These are phyloP conservation scores for Peniophora sp. DNA, from an alignment of 1,284 basidiomycete species.

Conservation along the genomic window DNA sequence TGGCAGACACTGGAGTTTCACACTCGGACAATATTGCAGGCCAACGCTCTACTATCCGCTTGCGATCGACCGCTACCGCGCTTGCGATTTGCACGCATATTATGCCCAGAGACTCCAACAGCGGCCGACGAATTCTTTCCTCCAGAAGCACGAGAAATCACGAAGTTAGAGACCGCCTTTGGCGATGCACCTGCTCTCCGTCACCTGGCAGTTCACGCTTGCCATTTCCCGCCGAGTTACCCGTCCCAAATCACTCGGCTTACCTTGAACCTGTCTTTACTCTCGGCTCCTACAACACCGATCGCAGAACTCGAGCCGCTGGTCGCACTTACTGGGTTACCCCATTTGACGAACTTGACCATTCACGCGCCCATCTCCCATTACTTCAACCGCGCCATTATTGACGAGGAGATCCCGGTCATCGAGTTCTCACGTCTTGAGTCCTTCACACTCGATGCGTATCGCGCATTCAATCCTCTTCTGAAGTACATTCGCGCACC, in stretches of 20 bases:
- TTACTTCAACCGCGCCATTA: neutral
- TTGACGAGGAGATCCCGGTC: neutral
- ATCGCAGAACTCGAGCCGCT: neutral
- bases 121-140: too few species aligned
- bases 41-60: constrained; percentile 28
- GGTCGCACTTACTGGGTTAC: constrained; percentile 17
- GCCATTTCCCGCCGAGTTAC: neutral
- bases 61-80: constrained; percentile 15
- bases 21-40: constrained; percentile 26
- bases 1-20: constrained; percentile 38
- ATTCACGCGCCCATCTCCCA: neutral
- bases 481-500: constrained; percentile 36
- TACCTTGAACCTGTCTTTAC: neutral
- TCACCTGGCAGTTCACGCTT: constrained; percentile 13
- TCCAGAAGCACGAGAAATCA: too few species aligned
- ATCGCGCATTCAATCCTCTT: constrained; percentile 33
- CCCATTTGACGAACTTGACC: constrained; percentile 26
- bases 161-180: neutral
- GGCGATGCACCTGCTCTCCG: constrained; percentile 13
- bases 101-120: neutral
- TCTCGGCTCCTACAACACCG: neutral
- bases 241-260: neutral
- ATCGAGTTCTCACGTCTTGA: constrained; percentile 22
- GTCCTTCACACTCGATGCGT: constrained; percentile 32
- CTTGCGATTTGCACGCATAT: neutral